Percentiles rank a stretch among this genome's conserved stretches.
These are phyloP conservation scores for Neurospora africana DNA, from an alignment of 495 filamentous ascomycete genomes.

Conservation along the genomic window DNA sequence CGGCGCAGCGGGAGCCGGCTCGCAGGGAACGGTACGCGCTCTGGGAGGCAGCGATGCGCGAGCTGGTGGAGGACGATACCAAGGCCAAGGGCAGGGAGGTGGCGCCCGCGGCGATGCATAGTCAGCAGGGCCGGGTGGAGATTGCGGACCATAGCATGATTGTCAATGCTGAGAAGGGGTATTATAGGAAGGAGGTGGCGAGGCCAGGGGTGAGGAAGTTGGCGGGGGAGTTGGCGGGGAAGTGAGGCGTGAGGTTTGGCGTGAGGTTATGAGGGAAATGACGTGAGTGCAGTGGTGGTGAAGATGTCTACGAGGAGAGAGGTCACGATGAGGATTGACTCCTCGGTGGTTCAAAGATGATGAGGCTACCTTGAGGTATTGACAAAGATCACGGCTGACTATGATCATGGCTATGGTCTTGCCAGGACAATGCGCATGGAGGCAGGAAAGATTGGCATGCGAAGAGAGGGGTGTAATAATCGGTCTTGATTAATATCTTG, in stretches of 20 bases:
- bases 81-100: conserved; percentile 60
- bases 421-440: background rate
- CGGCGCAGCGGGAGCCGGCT: conserved; percentile 24
- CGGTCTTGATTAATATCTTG: background rate
- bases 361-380: background rate
- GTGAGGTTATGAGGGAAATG: background rate
- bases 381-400: background rate
- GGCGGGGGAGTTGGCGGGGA: conserved; percentile 8
- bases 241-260: background rate
- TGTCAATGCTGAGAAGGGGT: conserved; percentile 30
- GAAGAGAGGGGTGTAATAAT: background rate
- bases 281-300: background rate
- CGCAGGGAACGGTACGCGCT: conserved; percentile 27
- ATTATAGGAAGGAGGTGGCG: conserved; percentile 26
- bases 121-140: conserved; percentile 22
- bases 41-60: conserved; percentile 36
- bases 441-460: background rate
- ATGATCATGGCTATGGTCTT: background rate
- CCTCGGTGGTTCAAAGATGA: background rate
- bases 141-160: conserved; percentile 41
- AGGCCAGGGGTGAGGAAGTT: conserved; percentile 15
- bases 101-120: conserved; percentile 49
- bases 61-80: conserved; percentile 24
- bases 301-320: background rate
- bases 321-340: background rate